A percentile compares a stretch with the other conserved stretches of the same genome.
phyloP scores from a whole-genome alignment of 2,329 filamentous ascomycete species.

The Trichoderma endophyticum region DNA sequence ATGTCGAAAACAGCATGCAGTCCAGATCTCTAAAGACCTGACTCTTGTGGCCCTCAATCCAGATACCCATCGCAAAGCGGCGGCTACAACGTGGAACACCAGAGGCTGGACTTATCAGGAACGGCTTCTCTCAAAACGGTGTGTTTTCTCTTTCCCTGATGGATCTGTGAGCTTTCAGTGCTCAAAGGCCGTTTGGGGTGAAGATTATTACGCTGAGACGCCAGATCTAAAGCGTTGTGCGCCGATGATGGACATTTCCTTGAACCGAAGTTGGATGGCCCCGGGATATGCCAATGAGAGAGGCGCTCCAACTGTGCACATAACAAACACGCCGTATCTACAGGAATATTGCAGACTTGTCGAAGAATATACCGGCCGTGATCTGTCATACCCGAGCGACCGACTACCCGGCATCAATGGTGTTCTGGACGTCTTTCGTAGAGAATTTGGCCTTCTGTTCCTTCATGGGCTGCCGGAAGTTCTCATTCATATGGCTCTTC shows the following conservation, averaged over 20 bases:
- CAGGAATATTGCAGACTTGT: conserved; percentile 5
- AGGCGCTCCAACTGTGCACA: conserved; percentile 7
- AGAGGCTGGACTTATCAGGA: conserved; percentile 17
- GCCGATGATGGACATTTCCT: conserved; percentile 9
- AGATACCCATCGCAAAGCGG: neutral
- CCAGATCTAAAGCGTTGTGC: neutral
- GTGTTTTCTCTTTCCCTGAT: conserved; percentile 8
- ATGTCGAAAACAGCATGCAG: neutral
- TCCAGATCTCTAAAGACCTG: neutral
- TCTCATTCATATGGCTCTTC: conserved; percentile 1
- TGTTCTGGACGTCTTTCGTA: neutral
- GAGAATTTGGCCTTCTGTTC: neutral
- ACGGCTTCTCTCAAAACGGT: conserved; percentile 8
- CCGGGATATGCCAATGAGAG: neutral
- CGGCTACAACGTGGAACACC: neutral
- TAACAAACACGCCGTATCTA: neutral
- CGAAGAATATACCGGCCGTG: conserved; percentile 3
- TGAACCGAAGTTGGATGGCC: conserved; percentile 14
- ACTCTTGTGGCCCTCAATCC: conserved; percentile 4
- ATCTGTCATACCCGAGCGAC: conserved; percentile 13
- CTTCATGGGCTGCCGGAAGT: neutral
- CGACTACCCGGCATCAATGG: neutral
- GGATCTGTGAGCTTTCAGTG: conserved; percentile 12
- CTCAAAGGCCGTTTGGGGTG: conserved; percentile 10
- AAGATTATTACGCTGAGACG: conserved; percentile 5